Evolutionary conservation across 441 rosid genomes (phyloP).

Genomic region (Theobroma grandiflorum): DNA sequence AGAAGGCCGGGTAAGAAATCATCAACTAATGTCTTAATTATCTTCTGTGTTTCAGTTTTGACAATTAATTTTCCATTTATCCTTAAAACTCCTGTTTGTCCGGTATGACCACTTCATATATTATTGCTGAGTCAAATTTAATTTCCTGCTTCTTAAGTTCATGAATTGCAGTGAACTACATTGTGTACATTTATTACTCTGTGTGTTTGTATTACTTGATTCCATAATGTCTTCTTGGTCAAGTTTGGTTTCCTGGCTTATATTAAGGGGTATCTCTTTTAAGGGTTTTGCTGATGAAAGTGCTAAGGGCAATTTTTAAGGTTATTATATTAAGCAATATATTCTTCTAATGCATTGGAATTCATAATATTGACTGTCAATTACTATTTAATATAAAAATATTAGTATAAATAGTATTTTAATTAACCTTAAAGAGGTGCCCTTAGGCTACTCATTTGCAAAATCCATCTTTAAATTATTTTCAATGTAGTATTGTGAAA

Average conservation of each 20-base stretch:
- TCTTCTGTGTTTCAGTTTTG: background rate
- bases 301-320: too few species aligned
- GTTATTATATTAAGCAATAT: too few species aligned
- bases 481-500: background rate
- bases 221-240: background rate
- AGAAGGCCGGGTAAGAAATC: constrained; percentile 54
- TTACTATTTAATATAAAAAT: too few species aligned
- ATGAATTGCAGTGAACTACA: background rate
- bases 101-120: background rate
- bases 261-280: too few species aligned
- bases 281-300: too few species aligned
- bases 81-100: background rate
- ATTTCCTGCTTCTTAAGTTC: constrained; percentile 4
- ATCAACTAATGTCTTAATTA: background rate
- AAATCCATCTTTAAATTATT: too few species aligned
- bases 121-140: background rate
- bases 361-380: too few species aligned
- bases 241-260: background rate
- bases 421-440: too few species aligned
- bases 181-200: background rate
- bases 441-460: too few species aligned
- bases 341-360: too few species aligned
- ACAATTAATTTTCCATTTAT: background rate
- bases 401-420: too few species aligned
- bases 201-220: background rate